These are phyloP conservation scores for Thalassiosira ordinaria DNA, from an alignment of 352 stramenopile genomes.

Conservation along the genomic window DNA sequence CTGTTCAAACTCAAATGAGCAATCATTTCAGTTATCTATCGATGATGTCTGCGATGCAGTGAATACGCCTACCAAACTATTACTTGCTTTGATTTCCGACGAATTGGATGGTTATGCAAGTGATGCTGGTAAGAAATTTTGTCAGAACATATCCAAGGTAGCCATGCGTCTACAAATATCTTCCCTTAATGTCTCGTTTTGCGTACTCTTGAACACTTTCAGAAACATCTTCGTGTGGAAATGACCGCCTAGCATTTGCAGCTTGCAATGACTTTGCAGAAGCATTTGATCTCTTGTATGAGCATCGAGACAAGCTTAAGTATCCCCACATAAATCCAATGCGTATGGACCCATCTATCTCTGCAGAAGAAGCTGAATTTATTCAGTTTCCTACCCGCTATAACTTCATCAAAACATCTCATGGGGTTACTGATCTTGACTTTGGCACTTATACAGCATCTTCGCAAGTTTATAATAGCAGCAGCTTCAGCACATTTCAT, in stretches of 20 bases:
- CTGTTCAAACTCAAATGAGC: background rate
- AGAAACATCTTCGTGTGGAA: background rate
- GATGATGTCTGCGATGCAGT: slow-evolving; percentile 13
- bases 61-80: background rate
- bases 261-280: background rate
- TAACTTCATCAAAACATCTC: background rate
- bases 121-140: background rate
- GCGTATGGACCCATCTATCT: background rate
- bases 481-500: too few relatives aligned
- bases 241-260: background rate
- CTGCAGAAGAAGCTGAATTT: too few relatives aligned
- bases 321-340: slow-evolving; percentile 2
- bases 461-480: too few relatives aligned
- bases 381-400: slow-evolving; percentile 1
- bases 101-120: slow-evolving; percentile 11
- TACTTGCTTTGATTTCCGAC: background rate
- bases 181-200: background rate
- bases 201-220: background rate
- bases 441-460: too few relatives aligned
- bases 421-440: background rate
- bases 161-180: too few relatives aligned
- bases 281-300: slow-evolving; percentile 8
- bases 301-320: background rate
- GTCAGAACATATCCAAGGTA: too few relatives aligned
- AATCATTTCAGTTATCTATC: slow-evolving; percentile 5